phyloP scores from a whole-genome alignment of 805 yeast genomes.

The Pichia insulana region DNA sequence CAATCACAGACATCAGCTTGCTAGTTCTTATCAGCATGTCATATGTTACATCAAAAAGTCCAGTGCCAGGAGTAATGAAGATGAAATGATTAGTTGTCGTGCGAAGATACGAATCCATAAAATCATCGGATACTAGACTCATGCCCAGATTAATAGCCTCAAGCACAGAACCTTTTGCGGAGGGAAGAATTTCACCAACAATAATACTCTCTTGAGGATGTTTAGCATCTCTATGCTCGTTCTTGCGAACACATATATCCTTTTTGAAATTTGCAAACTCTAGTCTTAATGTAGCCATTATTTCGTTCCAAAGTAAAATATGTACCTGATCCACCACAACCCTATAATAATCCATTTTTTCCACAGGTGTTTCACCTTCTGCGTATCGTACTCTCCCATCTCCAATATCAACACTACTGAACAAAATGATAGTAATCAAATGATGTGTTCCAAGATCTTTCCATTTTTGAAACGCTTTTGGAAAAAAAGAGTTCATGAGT shows the following conservation, averaged over 20 bases:
- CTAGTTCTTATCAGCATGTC: conserved; percentile 68
- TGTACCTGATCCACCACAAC: conserved; percentile 94
- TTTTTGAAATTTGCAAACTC: conserved; percentile 79
- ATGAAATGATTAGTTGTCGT: conserved; percentile 89
- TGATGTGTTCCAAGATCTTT: conserved; percentile 82
- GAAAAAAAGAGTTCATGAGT: conserved; percentile 84
- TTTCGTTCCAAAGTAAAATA: conserved; percentile 81
- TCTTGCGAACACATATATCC: conserved; percentile 50
- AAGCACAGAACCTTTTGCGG: conserved; percentile 80
- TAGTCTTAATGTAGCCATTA: conserved; percentile 75
- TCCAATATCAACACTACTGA: conserved; percentile 68
- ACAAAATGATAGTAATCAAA: conserved; percentile 78
- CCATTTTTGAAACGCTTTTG: conserved; percentile 84
- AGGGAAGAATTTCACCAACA: conserved; percentile 65
- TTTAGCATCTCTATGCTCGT: conserved; percentile 27
- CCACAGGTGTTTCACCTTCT: conserved; percentile 61
- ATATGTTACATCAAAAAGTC: conserved; percentile 85
- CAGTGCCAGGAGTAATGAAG: conserved; percentile 86
- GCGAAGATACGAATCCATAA: conserved; percentile 75
- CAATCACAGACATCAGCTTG: conserved; percentile 64
- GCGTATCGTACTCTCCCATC: conserved; percentile 33
- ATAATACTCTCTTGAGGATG: conserved; percentile 32
- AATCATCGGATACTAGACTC: conserved; percentile 65
- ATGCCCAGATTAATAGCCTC: conserved; percentile 85
- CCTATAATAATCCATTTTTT: conserved; percentile 72